Evolutionary conservation across 2,329 filamentous ascomycete species (phyloP), one percentile per base, ranked within the genome.

Genomic region (Phaeosphaeriaceae sp.): DNA sequence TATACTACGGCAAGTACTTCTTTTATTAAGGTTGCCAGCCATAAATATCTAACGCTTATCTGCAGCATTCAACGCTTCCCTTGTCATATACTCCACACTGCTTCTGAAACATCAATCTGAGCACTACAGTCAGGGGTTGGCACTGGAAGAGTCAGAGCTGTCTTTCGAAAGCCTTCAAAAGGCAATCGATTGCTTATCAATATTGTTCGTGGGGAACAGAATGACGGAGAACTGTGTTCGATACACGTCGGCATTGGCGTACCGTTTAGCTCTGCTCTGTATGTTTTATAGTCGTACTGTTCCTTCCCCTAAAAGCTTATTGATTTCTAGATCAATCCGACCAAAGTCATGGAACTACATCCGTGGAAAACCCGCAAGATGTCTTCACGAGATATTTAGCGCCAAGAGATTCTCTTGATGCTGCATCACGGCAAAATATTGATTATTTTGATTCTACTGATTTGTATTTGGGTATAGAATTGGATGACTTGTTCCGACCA

Each of bases 1-100:
- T 76, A 7, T 76, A 76, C 47, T 77, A 76, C 50, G 48, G 60
- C 58, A 68, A 55, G 50, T 63, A 26, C 11, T 26, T 6, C 5
- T 11, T 8, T 6, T 6, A 3, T 36, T 28, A 21, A 9, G 16
- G 13, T 2, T 3, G 29, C 12, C 3, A 36, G 16, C 11, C 20
- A n/a, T 17, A 1, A 2, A 4, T 5, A 7, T 15, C 4, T 6
- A 13, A 30, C 2, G 39, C 15, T 16, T 9, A 12, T 13, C 1
- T 9, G 49, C 44, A 67, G 64, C 46, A 8, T 63, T 66, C 51
- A 48, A 64, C 33, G 52, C 58, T 11, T 71, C 69, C 8, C 61
- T 74, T 3, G 65, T 72, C 0, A 61, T 75, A 9, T 66, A 73
- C 30, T 66, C 66, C 7, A 52, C 54, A 6, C 49, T 70, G 8